Evolutionary conservation across 805 yeast species (phyloP), one percentile per base, ranked within the genome.

Genomic region (Wickerhamomyces xylosicus): DNA sequence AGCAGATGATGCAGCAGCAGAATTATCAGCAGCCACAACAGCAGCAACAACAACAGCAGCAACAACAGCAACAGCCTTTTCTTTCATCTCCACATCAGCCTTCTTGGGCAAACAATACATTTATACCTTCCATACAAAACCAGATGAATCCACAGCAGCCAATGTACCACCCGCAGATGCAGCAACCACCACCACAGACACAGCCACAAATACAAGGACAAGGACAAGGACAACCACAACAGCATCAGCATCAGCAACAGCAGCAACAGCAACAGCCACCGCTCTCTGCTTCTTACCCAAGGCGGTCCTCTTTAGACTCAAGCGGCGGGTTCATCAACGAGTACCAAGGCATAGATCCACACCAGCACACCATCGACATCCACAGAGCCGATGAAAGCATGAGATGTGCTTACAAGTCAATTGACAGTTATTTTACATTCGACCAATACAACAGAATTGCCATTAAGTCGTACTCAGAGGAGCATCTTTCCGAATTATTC

Each of bases 381-480:
- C 39, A 33, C 4, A 52, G 52, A 33, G 44, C 54, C 1, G 45
- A 46, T 17, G 40, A 39, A 6, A 21, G 41, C 11, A 22, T 49
- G 35, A 31, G 33, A 9, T 43, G 48, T 32, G 44, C 47, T 28
- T 53, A 52, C 37, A 41, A 39, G 21, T 31, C 43, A 7, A 36
- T 49, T 14, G 57, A 53, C 36, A 46, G 37, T 28, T 53, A 53
- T 34, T 53, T 53, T 39, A 46, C 43, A 2, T 33, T 41, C 18
- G 58, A 53, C 36, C 50, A 49, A 10, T 46, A 42, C 31, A 46
- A 47, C 21, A 40, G 58, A 31, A 48, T 49, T 17, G 39, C 48
- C 5, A 49, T 51, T 25, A 48, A 46, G 27, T 41, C 41, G 31
- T 20, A 35, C 19, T 20, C 39, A 32, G 34, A 36, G 35, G 42